Base-by-base conservation (phyloP, 345 rosid species). In the Linum lewisii region DNA sequence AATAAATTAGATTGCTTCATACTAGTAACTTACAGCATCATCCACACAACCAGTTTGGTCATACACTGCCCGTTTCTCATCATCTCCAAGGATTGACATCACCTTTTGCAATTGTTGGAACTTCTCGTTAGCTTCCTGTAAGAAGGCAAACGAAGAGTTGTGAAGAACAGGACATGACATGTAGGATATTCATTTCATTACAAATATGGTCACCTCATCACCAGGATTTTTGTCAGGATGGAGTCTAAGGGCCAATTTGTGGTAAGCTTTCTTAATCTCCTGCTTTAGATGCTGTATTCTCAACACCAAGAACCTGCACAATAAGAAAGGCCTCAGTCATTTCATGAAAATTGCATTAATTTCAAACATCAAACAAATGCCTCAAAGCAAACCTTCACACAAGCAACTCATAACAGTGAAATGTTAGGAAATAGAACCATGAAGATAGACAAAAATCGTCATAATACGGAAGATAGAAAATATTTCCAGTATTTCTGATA, bases 181-280 rank as follows among this genome's bases (percentile, higher is more conserved):
- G 59, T 7, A 5, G 5, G 22, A n/a, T 42, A 54, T 4, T 24
- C 6, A 53, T 1, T 42, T 4, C 13, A 11, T 4, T 1, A 11
- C 9, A 42, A 9, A 7, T 21, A 58, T 55, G 34, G 60, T 63
- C 22, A 92, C 95, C 90, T 82, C 87, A 68, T 93, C 92, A 34
- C 81, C 94, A 13, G 88, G 86, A 73, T 93, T 93, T 70, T 93
- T 93, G 71, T 93, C 99, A 32, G 94, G 99, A 58, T 89, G 99
- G 54, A 93, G 87, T 66, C 79, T 72, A 74, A 89, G 66, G 24
- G 97, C 95, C 77, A 89, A 63, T 74, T 84, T 93, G 66, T 92
- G 69, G 63, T 88, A 92, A 4, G 98, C 94, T 75, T 84, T 88
- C 84, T 82, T 86, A 59, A 92, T 92, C 63, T 88, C 94, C 20